These are phyloP conservation scores for Microstroma glucosiphilum DNA, from an alignment of 1,284 basidiomycete genomes.

Conservation along the genomic window DNA sequence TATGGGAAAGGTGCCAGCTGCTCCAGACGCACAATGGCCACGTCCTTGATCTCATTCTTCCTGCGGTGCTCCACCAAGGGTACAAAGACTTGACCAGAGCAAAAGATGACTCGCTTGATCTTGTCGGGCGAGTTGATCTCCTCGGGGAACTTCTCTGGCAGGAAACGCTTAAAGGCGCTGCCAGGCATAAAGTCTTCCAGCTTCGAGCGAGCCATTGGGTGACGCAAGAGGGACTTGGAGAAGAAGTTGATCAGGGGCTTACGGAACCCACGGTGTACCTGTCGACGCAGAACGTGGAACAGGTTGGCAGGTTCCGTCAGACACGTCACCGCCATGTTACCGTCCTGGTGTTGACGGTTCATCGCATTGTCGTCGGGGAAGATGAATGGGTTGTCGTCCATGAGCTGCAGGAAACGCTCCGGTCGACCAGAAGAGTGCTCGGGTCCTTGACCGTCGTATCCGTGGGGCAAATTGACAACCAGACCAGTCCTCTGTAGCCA, in stretches of 20 bases:
- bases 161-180: conserved; percentile 83
- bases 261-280: conserved; percentile 50
- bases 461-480: conserved; percentile 79
- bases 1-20: conserved; percentile 95
- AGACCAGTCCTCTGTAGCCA: conserved; percentile 94
- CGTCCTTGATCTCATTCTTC: conserved; percentile 63
- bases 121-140: conserved; percentile 63
- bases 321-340: conserved; percentile 98
- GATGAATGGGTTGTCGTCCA: conserved; percentile 89
- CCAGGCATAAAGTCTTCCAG: conserved; percentile 83
- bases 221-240: conserved; percentile 89
- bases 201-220: conserved; percentile 80
- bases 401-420: conserved; percentile 94
- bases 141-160: conserved; percentile 72
- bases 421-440: conserved; percentile 95
- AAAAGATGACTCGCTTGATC: conserved; percentile 80
- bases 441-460: conserved; percentile 97
- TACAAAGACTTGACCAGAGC: conserved; percentile 81
- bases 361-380: conserved; percentile 85
- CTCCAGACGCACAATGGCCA: conserved; percentile 89
- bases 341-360: conserved; percentile 94
- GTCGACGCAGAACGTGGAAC: conserved; percentile 51
- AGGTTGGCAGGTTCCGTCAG: conserved; percentile 60
- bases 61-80: conserved; percentile 61
- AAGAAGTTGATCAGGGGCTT: conserved; percentile 71